Conservation (phyloP, 768 basidiomycete genomes). For the Hydnum rufescens region DNA sequence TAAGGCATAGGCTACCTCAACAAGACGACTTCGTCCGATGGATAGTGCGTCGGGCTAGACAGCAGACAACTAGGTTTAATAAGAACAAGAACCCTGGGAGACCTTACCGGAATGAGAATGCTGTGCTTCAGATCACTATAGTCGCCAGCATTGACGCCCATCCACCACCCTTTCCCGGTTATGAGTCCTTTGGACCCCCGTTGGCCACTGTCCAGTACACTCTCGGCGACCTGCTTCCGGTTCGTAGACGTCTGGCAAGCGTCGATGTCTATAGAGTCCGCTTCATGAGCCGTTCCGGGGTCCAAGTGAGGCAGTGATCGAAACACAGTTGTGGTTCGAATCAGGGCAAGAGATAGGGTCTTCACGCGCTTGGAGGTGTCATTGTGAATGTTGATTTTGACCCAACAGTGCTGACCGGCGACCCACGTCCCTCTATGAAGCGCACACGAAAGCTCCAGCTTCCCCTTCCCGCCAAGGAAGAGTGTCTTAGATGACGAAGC, state of each 20-base stretch:
- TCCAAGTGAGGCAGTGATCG: constrained; percentile 29
- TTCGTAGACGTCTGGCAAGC: constrained; percentile 42
- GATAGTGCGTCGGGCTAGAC: constrained; percentile 47
- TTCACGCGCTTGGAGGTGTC: constrained; percentile 49
- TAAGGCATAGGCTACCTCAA: constrained; percentile 62
- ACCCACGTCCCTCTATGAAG: constrained; percentile 62
- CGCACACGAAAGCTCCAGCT: constrained; percentile 42
- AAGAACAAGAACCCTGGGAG: background rate
- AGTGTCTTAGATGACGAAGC: constrained; percentile 33
- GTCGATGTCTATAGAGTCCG: constrained; percentile 25
- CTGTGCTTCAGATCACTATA: constrained; percentile 44
- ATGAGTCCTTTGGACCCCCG: constrained; percentile 44
- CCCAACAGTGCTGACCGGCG: constrained; percentile 58
- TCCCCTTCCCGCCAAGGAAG: constrained; percentile 42
- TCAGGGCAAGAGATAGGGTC: constrained; percentile 37
- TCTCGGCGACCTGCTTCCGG: constrained; percentile 44
- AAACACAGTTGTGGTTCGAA: constrained; percentile 48
- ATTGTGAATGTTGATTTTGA: constrained; percentile 46
- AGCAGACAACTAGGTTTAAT: background rate
- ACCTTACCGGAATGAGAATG: constrained; percentile 53
- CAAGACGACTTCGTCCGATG: constrained; percentile 40
- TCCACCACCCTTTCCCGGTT: constrained; percentile 81
- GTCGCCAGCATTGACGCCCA: constrained; percentile 48
- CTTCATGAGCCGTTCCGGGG: background rate
- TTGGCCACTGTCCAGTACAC: constrained; percentile 44